Evolutionary conservation across 345 rosid species (phyloP).

Genomic region (Lepidium didymum): DNA sequence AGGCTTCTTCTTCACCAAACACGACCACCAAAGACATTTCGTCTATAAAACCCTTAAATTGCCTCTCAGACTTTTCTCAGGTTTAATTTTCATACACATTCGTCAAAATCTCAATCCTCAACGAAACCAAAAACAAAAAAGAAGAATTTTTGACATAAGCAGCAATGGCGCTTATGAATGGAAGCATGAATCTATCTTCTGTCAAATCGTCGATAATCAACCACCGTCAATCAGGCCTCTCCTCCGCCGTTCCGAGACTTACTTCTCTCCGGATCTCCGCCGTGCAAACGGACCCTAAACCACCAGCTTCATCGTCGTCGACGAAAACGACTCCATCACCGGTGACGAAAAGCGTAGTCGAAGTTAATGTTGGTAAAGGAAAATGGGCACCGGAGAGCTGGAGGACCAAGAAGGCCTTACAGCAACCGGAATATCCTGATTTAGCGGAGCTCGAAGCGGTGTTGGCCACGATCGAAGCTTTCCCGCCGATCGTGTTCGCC

Average conservation of each 20-base stretch:
- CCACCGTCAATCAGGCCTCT: conserved; percentile 21
- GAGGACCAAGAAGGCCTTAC: conserved; percentile 49
- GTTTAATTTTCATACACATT: conserved; percentile 22
- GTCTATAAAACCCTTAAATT: conserved; percentile 19
- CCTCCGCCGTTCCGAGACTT: conserved; percentile 12
- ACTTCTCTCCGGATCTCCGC: conserved; percentile 28
- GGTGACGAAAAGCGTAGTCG: conserved; percentile 8
- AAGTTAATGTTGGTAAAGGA: conserved; percentile 18
- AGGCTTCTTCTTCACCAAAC: conserved; percentile 23
- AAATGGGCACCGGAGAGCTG: conserved; percentile 51
- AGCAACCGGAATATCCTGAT: conserved; percentile 58
- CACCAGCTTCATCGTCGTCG: conserved; percentile 12
- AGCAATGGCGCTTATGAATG: conserved; percentile 28
- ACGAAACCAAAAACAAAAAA: not conserved
- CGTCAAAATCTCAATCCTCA: conserved; percentile 25
- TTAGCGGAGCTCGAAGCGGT: conserved; percentile 39
- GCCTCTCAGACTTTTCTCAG: conserved; percentile 15
- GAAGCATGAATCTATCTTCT: conserved; percentile 22
- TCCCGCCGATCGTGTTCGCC: conserved; percentile 62
- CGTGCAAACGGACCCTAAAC: conserved; percentile 29
- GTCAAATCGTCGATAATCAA: conserved; percentile 8
- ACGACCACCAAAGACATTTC: not conserved
- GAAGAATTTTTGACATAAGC: not conserved
- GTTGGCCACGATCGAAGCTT: conserved; percentile 40
- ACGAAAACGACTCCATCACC: not conserved